These are phyloP conservation scores for Fusarium sp. DNA, from an alignment of 2,329 filamentous ascomycete genomes.

Conservation along the genomic window DNA sequence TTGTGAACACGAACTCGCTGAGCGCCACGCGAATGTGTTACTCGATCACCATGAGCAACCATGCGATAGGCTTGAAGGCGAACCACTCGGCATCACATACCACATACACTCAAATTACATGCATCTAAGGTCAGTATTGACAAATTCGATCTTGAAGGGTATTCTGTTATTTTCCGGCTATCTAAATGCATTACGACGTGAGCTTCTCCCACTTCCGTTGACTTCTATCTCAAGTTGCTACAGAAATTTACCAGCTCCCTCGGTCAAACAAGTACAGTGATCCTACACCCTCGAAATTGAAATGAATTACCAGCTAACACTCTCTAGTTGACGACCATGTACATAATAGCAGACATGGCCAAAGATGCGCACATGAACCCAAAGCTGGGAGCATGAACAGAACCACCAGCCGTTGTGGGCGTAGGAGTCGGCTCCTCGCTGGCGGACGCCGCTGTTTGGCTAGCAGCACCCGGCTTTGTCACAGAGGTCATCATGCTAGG, in stretches of 20 bases:
- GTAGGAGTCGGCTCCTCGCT: constrained; percentile 11
- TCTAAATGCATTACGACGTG: not conserved
- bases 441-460: not conserved
- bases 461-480: constrained; percentile 7
- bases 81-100: too few species aligned
- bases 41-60: not conserved
- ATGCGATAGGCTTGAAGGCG: not conserved
- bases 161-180: not conserved
- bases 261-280: constrained; percentile 4
- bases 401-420: constrained; percentile 17
- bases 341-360: constrained; percentile 27
- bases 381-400: constrained; percentile 20
- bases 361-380: constrained; percentile 27
- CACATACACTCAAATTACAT: not conserved
- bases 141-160: not conserved
- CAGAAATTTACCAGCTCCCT: constrained; percentile 4
- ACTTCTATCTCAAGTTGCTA: constrained; percentile 12
- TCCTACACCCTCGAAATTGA: not conserved
- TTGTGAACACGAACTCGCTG: not conserved
- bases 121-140: not conserved
- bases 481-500: constrained; percentile 22
- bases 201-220: constrained; percentile 1
- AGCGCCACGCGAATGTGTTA: not conserved
- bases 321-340: constrained; percentile 26
- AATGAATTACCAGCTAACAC: not conserved